phyloP scores from a whole-genome alignment of 2,329 filamentous ascomycete species.

The Aspergillus glaucus region DNA sequence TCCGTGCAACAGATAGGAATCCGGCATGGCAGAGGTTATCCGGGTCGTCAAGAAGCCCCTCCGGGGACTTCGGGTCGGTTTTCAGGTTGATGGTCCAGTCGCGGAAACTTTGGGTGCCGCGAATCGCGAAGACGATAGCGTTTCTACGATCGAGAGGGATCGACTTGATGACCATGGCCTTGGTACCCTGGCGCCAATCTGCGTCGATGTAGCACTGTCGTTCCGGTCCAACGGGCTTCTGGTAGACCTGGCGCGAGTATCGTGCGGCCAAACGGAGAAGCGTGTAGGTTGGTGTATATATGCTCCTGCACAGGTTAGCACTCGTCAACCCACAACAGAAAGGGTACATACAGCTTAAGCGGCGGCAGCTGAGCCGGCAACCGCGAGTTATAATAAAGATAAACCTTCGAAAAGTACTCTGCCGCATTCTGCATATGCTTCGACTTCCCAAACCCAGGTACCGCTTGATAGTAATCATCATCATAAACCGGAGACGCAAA shows the following conservation, averaged over 20 bases:
- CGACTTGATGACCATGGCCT: constrained; percentile 79
- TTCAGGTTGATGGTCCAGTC: constrained; percentile 84
- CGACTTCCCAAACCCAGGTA: constrained; percentile 1
- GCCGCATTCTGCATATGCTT: constrained; percentile 14
- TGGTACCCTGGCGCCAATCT: constrained; percentile 68
- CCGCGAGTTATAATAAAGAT: constrained; percentile 70
- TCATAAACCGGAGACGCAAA: constrained; percentile 2
- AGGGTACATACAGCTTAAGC: constrained; percentile 55
- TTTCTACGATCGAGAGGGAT: constrained; percentile 71
- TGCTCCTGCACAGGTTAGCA: constrained; percentile 36
- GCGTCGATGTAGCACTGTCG: constrained; percentile 63
- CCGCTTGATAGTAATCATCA: constrained; percentile 1
- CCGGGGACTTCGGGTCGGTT: constrained; percentile 58
- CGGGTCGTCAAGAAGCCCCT: constrained; percentile 67
- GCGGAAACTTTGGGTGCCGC: constrained; percentile 71
- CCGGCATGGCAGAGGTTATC: constrained; percentile 75
- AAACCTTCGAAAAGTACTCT: constrained; percentile 68
- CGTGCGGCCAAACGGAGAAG: constrained; percentile 72
- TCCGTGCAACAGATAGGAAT: constrained; percentile 67
- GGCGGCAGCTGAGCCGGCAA: constrained; percentile 62
- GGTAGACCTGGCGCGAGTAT: constrained; percentile 70
- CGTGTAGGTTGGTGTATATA: constrained; percentile 68
- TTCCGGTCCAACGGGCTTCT: constrained; percentile 56
- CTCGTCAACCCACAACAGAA: not conserved
- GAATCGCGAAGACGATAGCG: constrained; percentile 75